Evolutionary conservation across 495 filamentous ascomycete genomes (phyloP).

Genomic region (Geopyxis carbonaria): DNA sequence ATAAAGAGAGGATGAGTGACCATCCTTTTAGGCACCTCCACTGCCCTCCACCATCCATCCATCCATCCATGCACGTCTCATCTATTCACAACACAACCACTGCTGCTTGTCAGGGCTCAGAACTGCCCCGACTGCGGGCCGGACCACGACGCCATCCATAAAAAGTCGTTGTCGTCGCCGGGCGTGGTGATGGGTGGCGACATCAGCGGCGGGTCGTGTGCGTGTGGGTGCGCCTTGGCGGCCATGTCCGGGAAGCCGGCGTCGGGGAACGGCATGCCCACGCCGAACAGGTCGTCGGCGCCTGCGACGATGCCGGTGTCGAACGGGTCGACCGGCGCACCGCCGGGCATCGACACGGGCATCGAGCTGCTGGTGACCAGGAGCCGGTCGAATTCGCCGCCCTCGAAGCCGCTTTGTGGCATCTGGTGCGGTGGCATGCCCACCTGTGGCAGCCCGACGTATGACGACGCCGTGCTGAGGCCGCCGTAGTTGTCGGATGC

Average conservation of each 20-base stretch:
- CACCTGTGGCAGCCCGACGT: slow-evolving; percentile 17
- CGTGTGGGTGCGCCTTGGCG: slow-evolving; percentile 14
- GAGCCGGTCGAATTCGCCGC: slow-evolving; percentile 16
- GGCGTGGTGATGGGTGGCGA: slow-evolving; percentile 12
- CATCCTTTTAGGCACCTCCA: too few species aligned
- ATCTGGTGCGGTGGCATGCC: slow-evolving; percentile 10
- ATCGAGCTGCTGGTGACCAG: slow-evolving; percentile 13
- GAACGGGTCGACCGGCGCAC: neutral
- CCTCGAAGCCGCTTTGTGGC: slow-evolving; percentile 11
- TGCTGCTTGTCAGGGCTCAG: too few species aligned
- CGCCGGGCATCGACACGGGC: slow-evolving; percentile 7
- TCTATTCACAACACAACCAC: too few species aligned
- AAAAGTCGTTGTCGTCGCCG: slow-evolving; percentile 18
- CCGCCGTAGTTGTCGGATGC: slow-evolving; percentile 23
- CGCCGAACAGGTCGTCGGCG: slow-evolving; percentile 15
- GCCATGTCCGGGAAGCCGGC: slow-evolving; percentile 14
- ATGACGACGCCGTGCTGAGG: slow-evolving; percentile 22
- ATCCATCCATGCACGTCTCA: too few species aligned
- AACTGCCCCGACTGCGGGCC: neutral
- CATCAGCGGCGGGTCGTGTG: slow-evolving; percentile 7
- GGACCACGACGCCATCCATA: slow-evolving; percentile 23
- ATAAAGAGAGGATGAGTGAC: too few species aligned
- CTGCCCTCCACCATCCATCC: too few species aligned
- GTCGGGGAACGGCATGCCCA: slow-evolving; percentile 15
- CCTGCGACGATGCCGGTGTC: slow-evolving; percentile 15